Evolutionary conservation across 2,329 filamentous ascomycete genomes (phyloP).

Genomic region (Beauveria sp.): DNA sequence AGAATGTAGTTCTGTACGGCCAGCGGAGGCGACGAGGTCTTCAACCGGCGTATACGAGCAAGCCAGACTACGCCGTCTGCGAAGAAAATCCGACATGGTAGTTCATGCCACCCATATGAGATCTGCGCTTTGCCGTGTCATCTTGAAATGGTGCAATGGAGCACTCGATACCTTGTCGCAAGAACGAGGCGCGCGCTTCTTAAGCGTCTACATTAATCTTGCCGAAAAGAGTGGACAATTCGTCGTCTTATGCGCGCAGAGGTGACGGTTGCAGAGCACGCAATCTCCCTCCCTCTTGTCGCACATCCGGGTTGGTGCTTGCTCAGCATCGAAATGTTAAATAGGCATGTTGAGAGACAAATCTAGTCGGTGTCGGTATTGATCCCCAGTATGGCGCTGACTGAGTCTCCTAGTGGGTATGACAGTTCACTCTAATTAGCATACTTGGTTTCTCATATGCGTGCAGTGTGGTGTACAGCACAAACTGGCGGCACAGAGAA

Average conservation of each 20-base stretch:
- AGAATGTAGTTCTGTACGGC: slow-evolving; percentile 26
- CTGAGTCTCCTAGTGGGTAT: background rate
- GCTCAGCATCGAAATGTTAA: slow-evolving; percentile 25
- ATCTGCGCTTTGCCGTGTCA: slow-evolving; percentile 23
- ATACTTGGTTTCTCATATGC: background rate
- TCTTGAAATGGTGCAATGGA: slow-evolving; percentile 26
- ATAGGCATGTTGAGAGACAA: slow-evolving; percentile 18
- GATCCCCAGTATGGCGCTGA: background rate
- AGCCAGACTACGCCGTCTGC: slow-evolving; percentile 35
- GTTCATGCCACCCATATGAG: slow-evolving; percentile 37
- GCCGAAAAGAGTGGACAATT: slow-evolving; percentile 26
- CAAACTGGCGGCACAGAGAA: background rate
- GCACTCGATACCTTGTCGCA: slow-evolving; percentile 29
- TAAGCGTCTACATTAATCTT: slow-evolving; percentile 31
- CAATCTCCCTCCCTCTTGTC: slow-evolving; percentile 26
- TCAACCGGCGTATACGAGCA: slow-evolving; percentile 31
- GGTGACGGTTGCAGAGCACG: slow-evolving; percentile 29
- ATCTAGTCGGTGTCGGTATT: background rate
- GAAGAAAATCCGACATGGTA: slow-evolving; percentile 34
- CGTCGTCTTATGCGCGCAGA: slow-evolving; percentile 29
- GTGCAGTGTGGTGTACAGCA: background rate
- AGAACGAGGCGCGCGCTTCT: slow-evolving; percentile 23
- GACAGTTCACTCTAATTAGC: background rate
- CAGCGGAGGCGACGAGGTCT: slow-evolving; percentile 28
- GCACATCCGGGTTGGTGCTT: slow-evolving; percentile 26